Base-by-base conservation (phyloP, 768 basidiomycete genomes). In the Mycena leptocephala region DNA sequence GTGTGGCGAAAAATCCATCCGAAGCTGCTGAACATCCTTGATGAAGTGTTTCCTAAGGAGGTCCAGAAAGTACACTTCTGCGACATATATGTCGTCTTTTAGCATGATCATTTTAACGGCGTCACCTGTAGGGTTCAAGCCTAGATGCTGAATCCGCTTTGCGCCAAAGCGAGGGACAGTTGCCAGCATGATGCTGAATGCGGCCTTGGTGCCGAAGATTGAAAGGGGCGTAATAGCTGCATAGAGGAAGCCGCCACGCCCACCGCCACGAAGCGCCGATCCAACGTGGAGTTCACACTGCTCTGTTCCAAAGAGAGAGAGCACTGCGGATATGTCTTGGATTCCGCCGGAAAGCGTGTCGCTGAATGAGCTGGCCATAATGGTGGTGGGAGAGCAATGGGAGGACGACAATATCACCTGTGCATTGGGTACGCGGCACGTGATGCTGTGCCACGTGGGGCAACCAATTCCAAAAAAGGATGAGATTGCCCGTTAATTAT, bases 131-230 rank as follows among this genome's bases (percentile, higher is more conserved):
- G 43, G 13, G 28, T 65, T 30, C 8, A 65, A 48, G 20, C 43
- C 63, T 20, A 65, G 0, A 9, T 65, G 5, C n/a, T 13, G 63
- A 1, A 65, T 18, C 11, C 8, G 20, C 43, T 37, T n/a, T 9
- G 66, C 51, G 13, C 66, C 65, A 16, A 33, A 8, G 24, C 32
- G 20, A 10, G 46, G 51, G 20, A 55, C 2, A 32, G 33, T 37
- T n/a, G 4, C 13, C 30, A 39, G 3, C 26, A 68, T 39, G 35
- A 68, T 68, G 14, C 18, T 41, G 53, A 68, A 58, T 3, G 67
- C 67, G 1, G 67, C 67, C 55, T 56, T 68, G 1, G 67, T 68
- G 53, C 67, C 67, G 26, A 68, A 68, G n/a, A 68, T 68, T 10
- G 67, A 68, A 24, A 68, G 24, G 0, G 67, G 67, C 2, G 67